Evolutionary conservation across 2,329 filamentous ascomycete genomes (phyloP).

Genomic region (Talaromyces marneffei): DNA sequence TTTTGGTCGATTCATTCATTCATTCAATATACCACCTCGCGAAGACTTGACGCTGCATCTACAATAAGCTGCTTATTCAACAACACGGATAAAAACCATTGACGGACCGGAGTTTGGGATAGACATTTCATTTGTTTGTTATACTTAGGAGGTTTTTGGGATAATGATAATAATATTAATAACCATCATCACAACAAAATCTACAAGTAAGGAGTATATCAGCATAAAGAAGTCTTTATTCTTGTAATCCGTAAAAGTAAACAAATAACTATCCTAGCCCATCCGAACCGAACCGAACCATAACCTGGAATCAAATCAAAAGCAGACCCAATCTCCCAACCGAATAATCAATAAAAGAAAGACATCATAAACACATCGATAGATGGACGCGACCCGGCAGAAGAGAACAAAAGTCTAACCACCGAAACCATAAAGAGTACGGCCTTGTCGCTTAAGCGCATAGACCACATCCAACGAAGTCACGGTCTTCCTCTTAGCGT

Average conservation of each 20-base stretch:
- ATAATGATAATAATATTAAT: constrained; percentile 2
- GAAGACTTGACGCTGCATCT: background rate
- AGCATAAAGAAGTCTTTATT: background rate
- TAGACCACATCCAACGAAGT: constrained; percentile 59
- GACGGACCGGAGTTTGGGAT: constrained; percentile 1
- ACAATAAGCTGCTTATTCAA: background rate
- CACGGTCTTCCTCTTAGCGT: constrained; percentile 64
- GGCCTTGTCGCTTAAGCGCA: constrained; percentile 59
- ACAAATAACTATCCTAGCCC: background rate
- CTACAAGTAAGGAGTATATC: background rate
- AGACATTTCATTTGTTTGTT: background rate
- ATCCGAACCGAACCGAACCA: background rate
- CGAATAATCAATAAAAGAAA: background rate
- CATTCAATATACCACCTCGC: constrained; percentile 5
- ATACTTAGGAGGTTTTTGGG: background rate
- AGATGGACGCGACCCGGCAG: background rate
- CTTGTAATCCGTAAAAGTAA: background rate
- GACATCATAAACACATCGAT: background rate
- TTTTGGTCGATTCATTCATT: background rate
- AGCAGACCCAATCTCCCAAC: background rate
- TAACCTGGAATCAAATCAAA: background rate
- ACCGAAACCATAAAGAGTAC: constrained; percentile 79
- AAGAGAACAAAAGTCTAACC: constrained; percentile 55
- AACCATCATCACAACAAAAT: background rate
- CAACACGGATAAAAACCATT: background rate